phyloP scores from a whole-genome alignment of 2,329 filamentous ascomycete species.

The Hypomyces rosellus region DNA sequence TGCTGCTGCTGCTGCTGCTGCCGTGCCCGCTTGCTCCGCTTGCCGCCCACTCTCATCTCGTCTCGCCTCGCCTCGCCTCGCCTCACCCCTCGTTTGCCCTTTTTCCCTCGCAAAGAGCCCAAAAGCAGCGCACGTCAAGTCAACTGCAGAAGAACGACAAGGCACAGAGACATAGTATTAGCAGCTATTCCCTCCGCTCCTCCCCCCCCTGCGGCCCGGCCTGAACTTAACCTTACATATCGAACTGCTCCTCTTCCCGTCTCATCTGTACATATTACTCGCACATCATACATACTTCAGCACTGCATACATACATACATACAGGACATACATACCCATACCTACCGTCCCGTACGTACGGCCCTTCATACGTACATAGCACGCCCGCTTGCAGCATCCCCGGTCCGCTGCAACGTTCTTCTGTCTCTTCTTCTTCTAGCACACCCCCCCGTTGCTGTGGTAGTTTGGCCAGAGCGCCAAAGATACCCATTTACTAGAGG shows the following conservation, averaged over 20 bases:
- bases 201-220: no score
- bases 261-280: conserved; percentile 8
- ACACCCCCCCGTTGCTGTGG: not conserved
- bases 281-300: conserved; percentile 9
- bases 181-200: no score
- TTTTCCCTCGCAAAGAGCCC: not conserved
- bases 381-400: not conserved
- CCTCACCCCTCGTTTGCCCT: not conserved
- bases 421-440: not conserved
- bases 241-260: not conserved
- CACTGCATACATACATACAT: not conserved
- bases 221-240: not conserved
- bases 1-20: not conserved
- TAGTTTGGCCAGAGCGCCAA: conserved; percentile 1
- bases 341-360: not conserved
- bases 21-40: not conserved
- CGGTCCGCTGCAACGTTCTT: not conserved
- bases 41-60: no score
- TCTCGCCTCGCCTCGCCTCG: not conserved
- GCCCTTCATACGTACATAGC: not conserved
- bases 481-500: conserved; percentile 1
- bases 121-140: no score
- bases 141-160: no score
- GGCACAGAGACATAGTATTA: no score
- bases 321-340: not conserved